Percentiles rank a stretch among this genome's conserved stretches.
Conservation (phyloP, 108 stramenopile genomes). For the Nannochloropsis oceanica region DNA sequence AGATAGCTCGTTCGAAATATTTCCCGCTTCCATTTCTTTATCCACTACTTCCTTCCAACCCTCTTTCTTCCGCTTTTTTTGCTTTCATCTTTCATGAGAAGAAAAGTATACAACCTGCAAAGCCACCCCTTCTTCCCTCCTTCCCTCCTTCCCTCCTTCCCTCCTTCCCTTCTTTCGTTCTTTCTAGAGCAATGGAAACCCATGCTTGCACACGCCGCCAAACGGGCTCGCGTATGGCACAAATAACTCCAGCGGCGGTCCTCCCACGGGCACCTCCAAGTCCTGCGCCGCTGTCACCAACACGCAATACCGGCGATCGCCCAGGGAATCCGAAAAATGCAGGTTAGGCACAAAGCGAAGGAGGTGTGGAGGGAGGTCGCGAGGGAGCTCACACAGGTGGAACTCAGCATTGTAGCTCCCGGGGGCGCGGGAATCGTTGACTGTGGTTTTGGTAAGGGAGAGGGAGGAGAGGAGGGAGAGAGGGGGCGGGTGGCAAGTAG, state of each 20-base stretch:
- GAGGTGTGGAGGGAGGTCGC: not conserved
- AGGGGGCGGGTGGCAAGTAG: no score
- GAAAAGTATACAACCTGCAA: no score
- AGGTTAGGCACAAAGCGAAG: not conserved
- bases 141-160: no score
- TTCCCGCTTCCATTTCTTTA: no score
- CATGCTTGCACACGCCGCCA: not conserved
- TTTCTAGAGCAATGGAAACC: not conserved
- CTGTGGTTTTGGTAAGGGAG: not conserved
- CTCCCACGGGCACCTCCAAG: not conserved
- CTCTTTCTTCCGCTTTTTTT: no score
- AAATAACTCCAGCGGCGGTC: not conserved
- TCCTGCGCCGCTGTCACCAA: not conserved
- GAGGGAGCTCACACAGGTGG: not conserved
- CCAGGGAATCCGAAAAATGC: not conserved
- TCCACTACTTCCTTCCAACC: no score
- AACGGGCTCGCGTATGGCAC: not conserved
- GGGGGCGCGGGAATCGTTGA: not conserved
- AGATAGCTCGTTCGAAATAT: no score
- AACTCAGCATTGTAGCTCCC: not conserved
- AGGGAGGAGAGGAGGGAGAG: not conserved
- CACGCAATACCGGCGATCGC: not conserved
- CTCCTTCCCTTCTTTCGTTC: no score
- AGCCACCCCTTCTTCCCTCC: no score
- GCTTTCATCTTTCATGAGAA: no score